Percentiles rank a stretch among this genome's conserved stretches.
Conservation (phyloP, 1,139 yeast genomes). For the Geotrichum restrictum region DNA sequence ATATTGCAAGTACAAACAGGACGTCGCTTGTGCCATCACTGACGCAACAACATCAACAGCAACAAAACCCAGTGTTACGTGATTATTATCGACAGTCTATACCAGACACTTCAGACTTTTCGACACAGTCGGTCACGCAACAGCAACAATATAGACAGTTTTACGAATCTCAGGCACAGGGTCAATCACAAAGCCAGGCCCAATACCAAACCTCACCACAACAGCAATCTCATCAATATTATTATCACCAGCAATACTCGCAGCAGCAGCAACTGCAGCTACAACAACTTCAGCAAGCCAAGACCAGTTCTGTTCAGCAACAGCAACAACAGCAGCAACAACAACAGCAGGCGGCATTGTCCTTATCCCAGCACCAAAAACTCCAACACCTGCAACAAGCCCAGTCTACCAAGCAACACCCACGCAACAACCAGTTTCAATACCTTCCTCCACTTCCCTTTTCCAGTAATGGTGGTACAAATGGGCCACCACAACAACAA, state of each 20-base stretch:
- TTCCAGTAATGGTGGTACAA: background rate
- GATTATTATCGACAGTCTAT: conserved; percentile 2
- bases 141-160: conserved; percentile 1
- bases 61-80: conserved; percentile 1
- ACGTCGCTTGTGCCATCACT: background rate
- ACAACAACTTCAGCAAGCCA: conserved; percentile 1
- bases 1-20: background rate
- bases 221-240: background rate
- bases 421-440: background rate
- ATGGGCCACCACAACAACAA: too few species aligned
- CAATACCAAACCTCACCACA: background rate
- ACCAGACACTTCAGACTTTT: conserved; percentile 1
- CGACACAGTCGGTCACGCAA: background rate
- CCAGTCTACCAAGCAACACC: background rate
- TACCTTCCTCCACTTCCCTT: conserved; percentile 4
- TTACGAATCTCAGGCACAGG: too few species aligned
- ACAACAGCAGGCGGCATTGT: too few species aligned
- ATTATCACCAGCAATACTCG: background rate
- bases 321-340: background rate
- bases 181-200: too few species aligned
- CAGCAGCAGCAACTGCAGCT: conserved; percentile 7
- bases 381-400: background rate
- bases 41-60: background rate
- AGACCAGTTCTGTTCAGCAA: background rate
- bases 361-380: background rate